These are phyloP conservation scores for Sordaria brevicollis DNA, from an alignment of 495 filamentous ascomycete genomes.

Conservation along the genomic window DNA sequence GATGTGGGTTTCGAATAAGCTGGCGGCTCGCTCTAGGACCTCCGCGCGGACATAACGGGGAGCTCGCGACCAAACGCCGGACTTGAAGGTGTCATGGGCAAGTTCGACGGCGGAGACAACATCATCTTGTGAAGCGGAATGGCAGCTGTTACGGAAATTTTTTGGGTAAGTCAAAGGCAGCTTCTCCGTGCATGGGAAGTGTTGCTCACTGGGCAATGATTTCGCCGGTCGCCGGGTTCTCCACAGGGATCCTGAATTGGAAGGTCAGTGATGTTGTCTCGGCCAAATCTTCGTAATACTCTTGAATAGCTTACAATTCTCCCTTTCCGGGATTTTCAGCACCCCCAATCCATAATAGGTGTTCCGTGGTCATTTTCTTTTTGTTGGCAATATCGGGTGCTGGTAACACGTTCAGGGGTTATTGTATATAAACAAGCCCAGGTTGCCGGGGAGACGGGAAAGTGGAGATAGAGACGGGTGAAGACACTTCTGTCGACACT, in stretches of 20 bases:
- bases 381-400: background rate
- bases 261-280: background rate
- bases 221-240: constrained; percentile 26
- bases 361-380: background rate
- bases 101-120: constrained; percentile 34
- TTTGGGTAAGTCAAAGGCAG: constrained; percentile 5
- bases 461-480: background rate
- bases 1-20: constrained; percentile 37
- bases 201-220: constrained; percentile 23
- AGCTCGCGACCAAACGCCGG: constrained; percentile 48
- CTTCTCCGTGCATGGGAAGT: background rate
- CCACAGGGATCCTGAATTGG: constrained; percentile 20
- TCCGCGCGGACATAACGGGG: constrained; percentile 42
- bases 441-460: background rate
- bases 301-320: constrained; percentile 12
- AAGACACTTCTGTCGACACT: background rate
- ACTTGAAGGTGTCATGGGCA: constrained; percentile 38
- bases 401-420: background rate
- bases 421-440: background rate
- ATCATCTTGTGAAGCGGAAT: constrained; percentile 39
- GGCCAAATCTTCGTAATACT: background rate
- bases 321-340: constrained; percentile 12
- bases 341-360: constrained; percentile 23
- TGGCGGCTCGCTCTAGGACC: constrained; percentile 46
- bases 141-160: constrained; percentile 28